These are phyloP conservation scores for Ilyonectria robusta DNA, from an alignment of 2,329 filamentous ascomycete genomes.

Conservation along the genomic window DNA sequence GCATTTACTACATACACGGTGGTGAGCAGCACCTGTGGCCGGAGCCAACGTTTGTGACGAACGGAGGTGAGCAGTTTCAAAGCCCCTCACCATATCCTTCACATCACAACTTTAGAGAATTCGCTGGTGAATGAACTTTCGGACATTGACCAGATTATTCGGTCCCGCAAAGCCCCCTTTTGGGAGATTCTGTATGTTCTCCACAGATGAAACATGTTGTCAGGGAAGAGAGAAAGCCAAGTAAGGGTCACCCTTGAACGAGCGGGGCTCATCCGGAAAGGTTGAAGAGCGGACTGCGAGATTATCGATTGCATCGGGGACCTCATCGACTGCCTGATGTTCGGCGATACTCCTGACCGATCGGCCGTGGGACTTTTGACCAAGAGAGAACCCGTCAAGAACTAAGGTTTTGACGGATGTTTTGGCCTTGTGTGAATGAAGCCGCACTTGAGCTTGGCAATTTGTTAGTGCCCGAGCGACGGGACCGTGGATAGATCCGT, in stretches of 20 bases:
- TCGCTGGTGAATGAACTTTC: neutral
- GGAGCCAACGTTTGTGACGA: neutral
- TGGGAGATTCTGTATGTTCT: constrained; percentile 17
- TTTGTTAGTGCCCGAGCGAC: constrained; percentile 23
- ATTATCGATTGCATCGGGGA: constrained; percentile 28
- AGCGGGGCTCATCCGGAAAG: constrained; percentile 20
- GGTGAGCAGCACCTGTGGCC: neutral
- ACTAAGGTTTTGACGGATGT: constrained; percentile 16
- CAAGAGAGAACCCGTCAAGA: constrained; percentile 20
- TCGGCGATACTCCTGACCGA: constrained; percentile 28
- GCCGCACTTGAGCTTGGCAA: constrained; percentile 15
- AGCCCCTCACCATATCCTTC: neutral
- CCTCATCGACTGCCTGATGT: constrained; percentile 29
- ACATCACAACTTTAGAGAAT: neutral
- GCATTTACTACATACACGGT: too few species aligned
- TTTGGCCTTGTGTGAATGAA: constrained; percentile 21
- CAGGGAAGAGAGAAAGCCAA: constrained; percentile 25
- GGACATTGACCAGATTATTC: neutral
- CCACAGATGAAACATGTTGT: constrained; percentile 40
- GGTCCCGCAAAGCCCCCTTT: constrained; percentile 29
- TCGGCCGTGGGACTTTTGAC: constrained; percentile 27
- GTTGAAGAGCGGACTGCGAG: constrained; percentile 23
- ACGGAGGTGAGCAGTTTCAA: neutral
- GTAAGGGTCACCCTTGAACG: constrained; percentile 31
- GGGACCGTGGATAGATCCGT: constrained; percentile 25